Conservation (phyloP, 805 yeast genomes). For the Spathaspora passalidarum region DNA sequence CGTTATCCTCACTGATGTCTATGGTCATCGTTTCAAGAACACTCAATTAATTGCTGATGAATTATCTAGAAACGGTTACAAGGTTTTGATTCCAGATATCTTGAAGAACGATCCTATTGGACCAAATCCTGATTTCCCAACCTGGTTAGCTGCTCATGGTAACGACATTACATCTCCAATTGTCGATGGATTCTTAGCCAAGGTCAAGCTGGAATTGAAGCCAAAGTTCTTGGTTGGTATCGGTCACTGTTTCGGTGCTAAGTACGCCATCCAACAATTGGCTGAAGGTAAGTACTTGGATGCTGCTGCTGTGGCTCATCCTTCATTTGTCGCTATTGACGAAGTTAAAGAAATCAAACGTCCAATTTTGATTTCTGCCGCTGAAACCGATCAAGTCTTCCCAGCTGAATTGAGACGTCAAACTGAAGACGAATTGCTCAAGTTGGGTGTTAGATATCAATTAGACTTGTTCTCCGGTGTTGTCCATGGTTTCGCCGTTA, state of each 20-base stretch:
- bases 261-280: constrained; percentile 55
- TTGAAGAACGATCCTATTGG: constrained; percentile 46
- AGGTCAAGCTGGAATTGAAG: constrained; percentile 37
- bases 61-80: constrained; percentile 59
- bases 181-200: constrained; percentile 45
- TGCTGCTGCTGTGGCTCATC: constrained; percentile 78
- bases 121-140: constrained; percentile 14
- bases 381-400: constrained; percentile 67
- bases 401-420: constrained; percentile 58
- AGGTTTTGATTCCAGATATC: constrained; percentile 75
- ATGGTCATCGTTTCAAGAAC: constrained; percentile 60
- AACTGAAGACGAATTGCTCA: constrained; percentile 55
- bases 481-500: constrained; percentile 74
- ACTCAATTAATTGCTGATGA: constrained; percentile 60
- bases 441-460: constrained; percentile 48
- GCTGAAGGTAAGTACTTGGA: constrained; percentile 29
- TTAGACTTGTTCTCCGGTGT: constrained; percentile 61
- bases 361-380: constrained; percentile 71
- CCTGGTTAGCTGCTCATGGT: constrained; percentile 58
- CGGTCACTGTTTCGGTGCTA: constrained; percentile 89
- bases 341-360: constrained; percentile 54
- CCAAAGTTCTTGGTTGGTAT: constrained; percentile 46
- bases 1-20: constrained; percentile 68
- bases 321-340: constrained; percentile 65
- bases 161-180: constrained; percentile 46